These are phyloP conservation scores for Cucurbita moschata DNA, from an alignment of 306 rosid genomes.

Conservation along the genomic window DNA sequence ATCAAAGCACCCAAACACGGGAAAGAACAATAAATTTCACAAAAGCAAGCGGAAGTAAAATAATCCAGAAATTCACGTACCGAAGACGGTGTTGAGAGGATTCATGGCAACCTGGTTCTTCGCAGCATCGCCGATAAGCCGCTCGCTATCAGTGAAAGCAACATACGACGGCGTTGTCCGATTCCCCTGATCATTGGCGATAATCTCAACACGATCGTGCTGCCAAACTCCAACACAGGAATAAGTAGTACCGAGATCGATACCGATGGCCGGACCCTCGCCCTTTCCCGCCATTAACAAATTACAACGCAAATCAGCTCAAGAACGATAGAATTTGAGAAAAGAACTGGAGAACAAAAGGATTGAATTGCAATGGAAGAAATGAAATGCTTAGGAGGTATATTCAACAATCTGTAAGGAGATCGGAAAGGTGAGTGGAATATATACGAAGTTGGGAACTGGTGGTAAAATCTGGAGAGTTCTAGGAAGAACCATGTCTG, in stretches of 20 bases:
- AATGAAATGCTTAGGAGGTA: neutral
- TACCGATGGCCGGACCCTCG: slow-evolving; percentile 73
- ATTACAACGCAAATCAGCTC: neutral
- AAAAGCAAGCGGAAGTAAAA: neutral
- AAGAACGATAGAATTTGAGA: neutral
- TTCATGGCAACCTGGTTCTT: slow-evolving; percentile 92
- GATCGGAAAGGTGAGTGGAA: neutral
- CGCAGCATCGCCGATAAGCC: slow-evolving; percentile 68
- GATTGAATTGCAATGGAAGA: neutral
- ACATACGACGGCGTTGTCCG: slow-evolving; percentile 71
- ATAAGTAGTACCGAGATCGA: slow-evolving; percentile 70
- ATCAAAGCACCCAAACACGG: neutral
- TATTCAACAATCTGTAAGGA: neutral
- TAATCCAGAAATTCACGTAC: slow-evolving; percentile 12
- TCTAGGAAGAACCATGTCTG: slow-evolving; percentile 9
- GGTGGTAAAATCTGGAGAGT: neutral
- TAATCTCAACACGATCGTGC: slow-evolving; percentile 66
- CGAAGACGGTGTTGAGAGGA: slow-evolving; percentile 67
- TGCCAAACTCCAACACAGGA: slow-evolving; percentile 85
- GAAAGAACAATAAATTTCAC: neutral
- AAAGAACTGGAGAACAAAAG: neutral
- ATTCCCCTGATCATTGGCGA: slow-evolving; percentile 78
- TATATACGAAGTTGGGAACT: neutral
- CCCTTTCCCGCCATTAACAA: slow-evolving; percentile 53
- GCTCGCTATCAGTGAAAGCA: slow-evolving; percentile 55